Evolutionary conservation across 2,329 filamentous ascomycete genomes (phyloP).

Genomic region (Rhynchosporium graminicola): DNA sequence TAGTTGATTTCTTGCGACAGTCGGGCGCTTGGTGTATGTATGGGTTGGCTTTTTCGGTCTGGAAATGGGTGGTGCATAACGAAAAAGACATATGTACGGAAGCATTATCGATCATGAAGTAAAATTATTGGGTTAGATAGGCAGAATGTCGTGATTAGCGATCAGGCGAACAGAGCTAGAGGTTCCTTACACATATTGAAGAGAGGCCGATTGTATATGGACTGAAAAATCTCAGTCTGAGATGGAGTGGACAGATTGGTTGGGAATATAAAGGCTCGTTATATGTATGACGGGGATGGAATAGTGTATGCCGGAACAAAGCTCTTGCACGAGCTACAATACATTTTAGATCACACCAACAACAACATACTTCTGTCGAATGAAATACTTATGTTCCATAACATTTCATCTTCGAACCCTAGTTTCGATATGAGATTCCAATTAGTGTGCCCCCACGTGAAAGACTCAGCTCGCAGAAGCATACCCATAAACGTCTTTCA

Average conservation of each 20-base stretch:
- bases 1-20: conserved; percentile 18
- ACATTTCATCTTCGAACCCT: too few species aligned
- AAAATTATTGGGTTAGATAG: background rate
- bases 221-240: background rate
- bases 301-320: background rate
- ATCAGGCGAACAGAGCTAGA: background rate
- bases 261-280: background rate
- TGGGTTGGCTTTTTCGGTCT: conserved; percentile 8
- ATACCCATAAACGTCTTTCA: too few species aligned
- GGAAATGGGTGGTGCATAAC: conserved; percentile 15
- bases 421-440: too few species aligned
- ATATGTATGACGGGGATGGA: background rate
- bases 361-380: too few species aligned
- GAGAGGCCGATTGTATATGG: background rate
- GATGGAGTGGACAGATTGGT: background rate
- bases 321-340: conserved; percentile 3
- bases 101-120: background rate
- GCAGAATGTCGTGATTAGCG: background rate
- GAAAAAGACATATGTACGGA: background rate
- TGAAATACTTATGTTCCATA: too few species aligned
- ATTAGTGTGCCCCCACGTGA: too few species aligned
- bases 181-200: background rate
- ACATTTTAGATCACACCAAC: background rate
- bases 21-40: conserved; percentile 18
- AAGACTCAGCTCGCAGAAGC: too few species aligned